Percentiles rank a stretch among this genome's conserved stretches.
Evolutionary conservation across 345 rosid species (phyloP).

Genomic region (Sonneratia alba): DNA sequence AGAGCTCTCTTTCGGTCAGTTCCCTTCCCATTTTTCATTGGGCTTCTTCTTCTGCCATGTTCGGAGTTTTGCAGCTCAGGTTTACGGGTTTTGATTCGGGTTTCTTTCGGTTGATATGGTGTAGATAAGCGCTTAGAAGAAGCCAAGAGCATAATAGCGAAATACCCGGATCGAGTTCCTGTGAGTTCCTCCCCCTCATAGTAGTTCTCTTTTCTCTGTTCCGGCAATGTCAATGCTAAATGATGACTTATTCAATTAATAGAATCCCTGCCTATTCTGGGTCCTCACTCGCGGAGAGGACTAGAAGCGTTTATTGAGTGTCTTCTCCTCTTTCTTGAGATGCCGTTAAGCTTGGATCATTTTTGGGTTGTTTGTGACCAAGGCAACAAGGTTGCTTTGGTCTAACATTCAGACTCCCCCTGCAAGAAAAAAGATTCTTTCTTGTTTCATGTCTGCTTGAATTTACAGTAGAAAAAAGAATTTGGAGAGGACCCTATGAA

Average conservation of each 20-base stretch:
- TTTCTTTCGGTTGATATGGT: not conserved
- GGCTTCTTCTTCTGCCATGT: too few relatives aligned
- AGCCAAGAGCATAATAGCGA: constrained; percentile 35
- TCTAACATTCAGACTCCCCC: not conserved
- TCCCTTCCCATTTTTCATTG: too few relatives aligned
- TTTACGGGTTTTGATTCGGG: not conserved
- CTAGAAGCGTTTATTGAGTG: too few relatives aligned
- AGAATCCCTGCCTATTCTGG: too few relatives aligned
- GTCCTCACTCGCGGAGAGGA: too few relatives aligned
- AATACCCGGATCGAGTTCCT: constrained; percentile 65
- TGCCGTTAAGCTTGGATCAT: not conserved
- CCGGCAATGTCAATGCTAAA: not conserved
- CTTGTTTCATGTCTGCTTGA: not conserved
- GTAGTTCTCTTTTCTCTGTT: not conserved
- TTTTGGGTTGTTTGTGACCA: not conserved
- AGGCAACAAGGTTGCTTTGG: not conserved
- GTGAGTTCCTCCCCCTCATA: constrained; percentile 19
- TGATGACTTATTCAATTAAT: not conserved
- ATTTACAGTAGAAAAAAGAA: too few relatives aligned
- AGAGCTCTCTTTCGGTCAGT: constrained; percentile 24
- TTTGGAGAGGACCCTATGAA: too few relatives aligned
- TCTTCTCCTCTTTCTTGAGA: not conserved
- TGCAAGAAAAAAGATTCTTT: not conserved
- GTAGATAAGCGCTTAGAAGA: constrained; percentile 55
- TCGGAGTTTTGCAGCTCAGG: not conserved